Conservation (phyloP, 495 filamentous ascomycete genomes). For the Lepidopterella palustris region DNA sequence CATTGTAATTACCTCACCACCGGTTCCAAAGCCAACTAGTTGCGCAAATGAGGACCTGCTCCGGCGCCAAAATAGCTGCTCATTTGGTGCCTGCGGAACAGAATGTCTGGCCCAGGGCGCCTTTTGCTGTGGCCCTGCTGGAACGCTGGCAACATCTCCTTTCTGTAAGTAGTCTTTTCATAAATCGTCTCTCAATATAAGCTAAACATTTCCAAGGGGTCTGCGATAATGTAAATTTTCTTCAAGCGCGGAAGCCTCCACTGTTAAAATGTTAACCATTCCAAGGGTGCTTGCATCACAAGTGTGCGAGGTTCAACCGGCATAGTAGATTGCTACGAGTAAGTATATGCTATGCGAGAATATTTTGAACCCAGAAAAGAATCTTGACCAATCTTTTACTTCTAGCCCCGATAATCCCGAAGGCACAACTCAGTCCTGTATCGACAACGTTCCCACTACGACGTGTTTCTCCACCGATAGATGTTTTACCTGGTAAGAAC, state of each 20-base stretch:
- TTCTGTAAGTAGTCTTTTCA: not conserved
- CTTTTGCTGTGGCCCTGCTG: conserved; percentile 21
- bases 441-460: conserved; percentile 8
- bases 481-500: conserved; percentile 17
- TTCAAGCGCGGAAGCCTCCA: not conserved
- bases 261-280: not conserved
- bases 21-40: conserved; percentile 2
- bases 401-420: conserved; percentile 16
- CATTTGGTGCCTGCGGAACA: conserved; percentile 12
- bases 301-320: conserved; percentile 16
- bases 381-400: not conserved
- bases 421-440: conserved; percentile 16
- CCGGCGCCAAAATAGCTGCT: conserved; percentile 7
- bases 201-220: conserved; percentile 10
- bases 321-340: conserved; percentile 21
- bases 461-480: conserved; percentile 15
- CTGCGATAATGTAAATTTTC: conserved; percentile 16
- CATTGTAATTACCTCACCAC: conserved; percentile 10
- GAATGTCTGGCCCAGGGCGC: conserved; percentile 17
- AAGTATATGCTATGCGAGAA: not conserved
- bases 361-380: not conserved
- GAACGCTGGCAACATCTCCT: conserved; percentile 13
- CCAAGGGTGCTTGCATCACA: conserved; percentile 20
- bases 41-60: conserved; percentile 8
- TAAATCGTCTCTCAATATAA: not conserved